These are phyloP conservation scores for Scenedesmus sp. DNA, from an alignment of 163 green algal species.

Conservation along the genomic window DNA sequence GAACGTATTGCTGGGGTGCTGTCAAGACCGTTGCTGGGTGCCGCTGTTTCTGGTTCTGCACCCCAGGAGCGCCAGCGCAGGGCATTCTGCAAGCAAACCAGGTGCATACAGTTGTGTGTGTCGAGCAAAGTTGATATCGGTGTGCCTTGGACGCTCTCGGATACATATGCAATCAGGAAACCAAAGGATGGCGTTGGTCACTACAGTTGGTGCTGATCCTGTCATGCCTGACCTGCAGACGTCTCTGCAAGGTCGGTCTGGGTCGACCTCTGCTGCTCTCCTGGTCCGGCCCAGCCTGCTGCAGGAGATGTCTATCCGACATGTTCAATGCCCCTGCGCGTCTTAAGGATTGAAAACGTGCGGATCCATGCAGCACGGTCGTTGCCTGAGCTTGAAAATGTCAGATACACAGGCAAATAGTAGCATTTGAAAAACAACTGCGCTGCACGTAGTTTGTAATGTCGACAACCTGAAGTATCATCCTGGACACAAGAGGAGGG, in stretches of 20 bases:
- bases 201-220: not conserved
- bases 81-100: slow-evolving; percentile 18
- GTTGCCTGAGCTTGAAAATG: not conserved
- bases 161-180: not conserved
- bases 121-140: too few species aligned
- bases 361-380: not conserved
- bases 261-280: not conserved
- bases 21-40: not conserved
- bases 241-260: slow-evolving; percentile 11
- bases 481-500: too few species aligned
- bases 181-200: not conserved
- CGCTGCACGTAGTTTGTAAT: too few species aligned
- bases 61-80: slow-evolving; percentile 28
- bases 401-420: not conserved
- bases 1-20: not conserved
- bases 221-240: slow-evolving; percentile 14
- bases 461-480: too few species aligned
- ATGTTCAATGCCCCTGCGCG: not conserved
- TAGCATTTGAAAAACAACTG: too few species aligned
- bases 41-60: not conserved
- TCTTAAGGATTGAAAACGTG: too few species aligned
- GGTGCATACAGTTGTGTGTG: not conserved
- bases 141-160: not conserved
- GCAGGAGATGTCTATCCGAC: not conserved
- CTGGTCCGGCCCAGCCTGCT: not conserved